Base-by-base conservation (phyloP, 1,284 basidiomycete species). In the Coriolopsis trogii region DNA sequence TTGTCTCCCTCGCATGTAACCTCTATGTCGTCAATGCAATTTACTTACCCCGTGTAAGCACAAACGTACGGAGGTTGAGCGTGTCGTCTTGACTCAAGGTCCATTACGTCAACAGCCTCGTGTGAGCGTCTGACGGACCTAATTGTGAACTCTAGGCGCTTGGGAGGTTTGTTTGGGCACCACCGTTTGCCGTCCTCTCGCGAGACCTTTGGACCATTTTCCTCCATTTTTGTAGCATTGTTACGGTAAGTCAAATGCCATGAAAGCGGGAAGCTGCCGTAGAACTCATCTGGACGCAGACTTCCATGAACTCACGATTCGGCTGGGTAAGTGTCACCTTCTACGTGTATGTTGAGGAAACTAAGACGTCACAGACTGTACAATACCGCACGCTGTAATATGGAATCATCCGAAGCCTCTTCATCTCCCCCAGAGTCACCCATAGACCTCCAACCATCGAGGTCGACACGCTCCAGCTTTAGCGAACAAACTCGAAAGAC, bases 401-500 rank as follows among this genome's bases (percentile, higher is more conserved):
- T 63, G 58, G 64, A 55, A 39, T 52, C 61, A 10, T 61, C 59
- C 26, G 61, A 63, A 28, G 57, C 61, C 15, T 61, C 63, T 28
- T 55, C 54, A 20, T 62, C 61, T 46, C 56, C 60, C 23, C 53
- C 56, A 23, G 58, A 59, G n/a, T 62, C 61, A 46, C 59, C 52
- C 41, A 52, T 46, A 38, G 47, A 40, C 28, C 15, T 30, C 28
- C 44, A 25, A 21, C 43, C 39, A 25, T 49, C 49, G 4, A 43
- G 44, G 13, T 56, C 55, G 18, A 34, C 43, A 25, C 55, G 58
- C 33, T 60, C 57, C 13, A 55, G 54, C 33, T 38, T 52, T 13
- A 54, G 55, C 33, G 62, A 62, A 15, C 51, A 47, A 20, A 37
- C 53, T 13, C 57, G 61, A 38, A 61, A 49, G 33, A 30, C 33